Evolutionary conservation across 192 early-diverging fungal genomes (phyloP), one percentile per base, ranked within the genome.

Genomic region (Linderina pennispora): DNA sequence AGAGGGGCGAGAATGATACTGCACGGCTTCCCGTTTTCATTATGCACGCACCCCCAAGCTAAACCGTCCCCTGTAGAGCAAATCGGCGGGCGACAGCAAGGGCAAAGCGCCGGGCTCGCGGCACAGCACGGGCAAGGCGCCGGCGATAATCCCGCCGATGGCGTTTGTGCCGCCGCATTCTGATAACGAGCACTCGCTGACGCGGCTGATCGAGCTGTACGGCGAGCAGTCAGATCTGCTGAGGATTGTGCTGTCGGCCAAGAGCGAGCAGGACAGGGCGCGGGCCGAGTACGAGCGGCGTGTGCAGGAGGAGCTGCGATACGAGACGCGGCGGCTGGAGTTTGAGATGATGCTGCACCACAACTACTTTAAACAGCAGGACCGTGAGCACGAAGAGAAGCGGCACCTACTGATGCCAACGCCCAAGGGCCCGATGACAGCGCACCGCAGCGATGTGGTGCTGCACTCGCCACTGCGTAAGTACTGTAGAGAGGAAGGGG

Each of bases 341-440:
- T 73, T 73, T 58, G 67, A 71, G 37, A 71, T 71, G 67, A 47
- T 71, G 55, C 47, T 71, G 19, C 67, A 71, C 16, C 31, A 36
- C 19, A 62, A 71, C 48, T 37, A 55, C 34, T 71, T 71, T 44
- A 62, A 63, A 43, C 59, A 63, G 47, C 67, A 71, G 51, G 60
- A 48, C 8, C 19, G 45, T 11, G 45, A 48, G 45, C 36, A 48
- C 23, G 45, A 48, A n/a, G 23, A 71, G 21, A 51, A 59, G 34
- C 46, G 51, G 36, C 50, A 51, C 31, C 45, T 43, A 31, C 8
- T 40, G 25, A 53, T 44, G 45, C 52, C 48, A 3, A 44, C 51
- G 17, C 50, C 55, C 15, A 31, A 38, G 8, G 35, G 49, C 45
- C 48, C 31, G 20, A 34, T 28, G 24, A 19, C 15, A n/a, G 21